A percentile compares a stretch with the other conserved stretches of the same genome.
These are phyloP conservation scores for Streptanthus diversifolius DNA, from an alignment of 345 rosid genomes.

Conservation along the genomic window DNA sequence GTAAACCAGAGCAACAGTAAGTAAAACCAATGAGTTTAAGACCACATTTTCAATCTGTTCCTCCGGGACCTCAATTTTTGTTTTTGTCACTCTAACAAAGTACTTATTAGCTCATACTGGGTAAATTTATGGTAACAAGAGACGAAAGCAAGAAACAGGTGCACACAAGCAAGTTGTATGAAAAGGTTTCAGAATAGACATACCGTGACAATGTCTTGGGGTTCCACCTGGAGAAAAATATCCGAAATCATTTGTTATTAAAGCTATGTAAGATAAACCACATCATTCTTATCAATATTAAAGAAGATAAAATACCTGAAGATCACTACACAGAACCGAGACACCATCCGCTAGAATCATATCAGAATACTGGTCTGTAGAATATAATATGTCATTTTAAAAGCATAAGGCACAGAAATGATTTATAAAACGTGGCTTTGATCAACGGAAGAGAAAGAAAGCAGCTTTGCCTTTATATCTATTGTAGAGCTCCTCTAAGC, in stretches of 20 bases:
- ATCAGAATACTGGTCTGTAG: slow-evolving; percentile 61
- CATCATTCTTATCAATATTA: background rate
- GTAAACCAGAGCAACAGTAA: slow-evolving; percentile 1
- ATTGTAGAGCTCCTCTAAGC: slow-evolving; percentile 89
- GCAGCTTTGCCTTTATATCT: slow-evolving; percentile 74
- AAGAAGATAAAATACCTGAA: slow-evolving; percentile 50
- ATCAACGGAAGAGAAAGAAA: slow-evolving; percentile 5
- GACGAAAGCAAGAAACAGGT: background rate
- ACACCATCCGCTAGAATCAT: slow-evolving; percentile 74
- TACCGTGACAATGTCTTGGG: slow-evolving; percentile 98
- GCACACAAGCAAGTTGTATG: slow-evolving; percentile 10
- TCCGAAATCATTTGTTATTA: slow-evolving; percentile 19
- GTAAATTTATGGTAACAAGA: background rate
- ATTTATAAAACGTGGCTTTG: background rate
- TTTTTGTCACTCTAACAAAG: background rate
- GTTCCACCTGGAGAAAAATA: slow-evolving; percentile 76
- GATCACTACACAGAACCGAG: slow-evolving; percentile 69
- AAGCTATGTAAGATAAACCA: slow-evolving; percentile 1
- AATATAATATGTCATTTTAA: background rate
- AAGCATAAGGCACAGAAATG: background rate
- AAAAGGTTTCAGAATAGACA: slow-evolving; percentile 32
- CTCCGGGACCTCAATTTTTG: background rate
- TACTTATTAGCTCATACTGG: background rate
- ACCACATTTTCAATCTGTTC: background rate
- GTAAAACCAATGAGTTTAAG: background rate